Conservation (phyloP, 768 basidiomycete species). For the Cystofilobasidium bisporidii region DNA sequence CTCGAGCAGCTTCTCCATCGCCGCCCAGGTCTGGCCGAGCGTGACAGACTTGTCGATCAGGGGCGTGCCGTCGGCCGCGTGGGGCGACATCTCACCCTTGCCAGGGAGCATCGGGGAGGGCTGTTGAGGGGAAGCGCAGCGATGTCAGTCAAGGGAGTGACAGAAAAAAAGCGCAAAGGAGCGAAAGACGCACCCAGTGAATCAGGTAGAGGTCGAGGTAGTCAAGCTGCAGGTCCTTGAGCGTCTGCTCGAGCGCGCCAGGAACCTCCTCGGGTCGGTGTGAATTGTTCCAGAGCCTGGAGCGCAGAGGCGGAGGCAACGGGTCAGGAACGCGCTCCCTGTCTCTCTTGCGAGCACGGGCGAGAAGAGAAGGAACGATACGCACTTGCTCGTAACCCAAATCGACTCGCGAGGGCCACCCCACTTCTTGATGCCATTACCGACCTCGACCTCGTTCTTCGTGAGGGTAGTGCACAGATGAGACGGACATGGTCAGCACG, state of each 20-base stretch:
- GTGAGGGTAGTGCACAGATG: background rate
- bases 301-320: background rate
- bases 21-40: constrained; percentile 18
- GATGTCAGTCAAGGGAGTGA: background rate
- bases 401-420: constrained; percentile 10
- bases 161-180: background rate
- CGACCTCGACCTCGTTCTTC: constrained; percentile 16
- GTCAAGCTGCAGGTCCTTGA: constrained; percentile 18
- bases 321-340: no score
- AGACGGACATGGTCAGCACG: background rate
- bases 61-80: constrained; percentile 10
- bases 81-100: constrained; percentile 12
- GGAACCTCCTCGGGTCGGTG: constrained; percentile 14
- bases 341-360: no score
- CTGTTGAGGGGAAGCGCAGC: background rate
- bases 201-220: constrained; percentile 23
- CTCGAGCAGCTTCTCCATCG: constrained; percentile 22
- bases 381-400: constrained; percentile 17
- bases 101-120: constrained; percentile 20
- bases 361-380: no score
- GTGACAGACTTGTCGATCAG: constrained; percentile 9
- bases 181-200: constrained; percentile 6
- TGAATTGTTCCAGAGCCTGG: constrained; percentile 24
- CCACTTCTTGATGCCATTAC: constrained; percentile 16
- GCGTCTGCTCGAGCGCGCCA: constrained; percentile 10